Evolutionary conservation across 148 eudicot genomes (phyloP).

Genomic region (Camellia japonica): DNA sequence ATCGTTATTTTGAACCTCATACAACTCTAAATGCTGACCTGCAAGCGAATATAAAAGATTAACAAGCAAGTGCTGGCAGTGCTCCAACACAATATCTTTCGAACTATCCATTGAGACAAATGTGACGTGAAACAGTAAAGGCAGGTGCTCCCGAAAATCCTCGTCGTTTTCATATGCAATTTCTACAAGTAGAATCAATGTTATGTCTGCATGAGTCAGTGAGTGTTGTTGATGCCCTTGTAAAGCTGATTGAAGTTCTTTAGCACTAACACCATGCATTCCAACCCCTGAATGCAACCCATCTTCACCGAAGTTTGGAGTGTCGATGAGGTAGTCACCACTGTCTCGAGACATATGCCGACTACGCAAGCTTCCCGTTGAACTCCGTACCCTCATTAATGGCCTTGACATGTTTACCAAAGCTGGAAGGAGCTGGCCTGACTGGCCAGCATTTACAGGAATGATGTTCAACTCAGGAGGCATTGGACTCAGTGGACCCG

Average conservation of each 20-base stretch:
- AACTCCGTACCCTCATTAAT: constrained; percentile 90
- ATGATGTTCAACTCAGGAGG: constrained; percentile 84
- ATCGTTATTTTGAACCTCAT: constrained; percentile 87
- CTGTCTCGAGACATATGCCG: constrained; percentile 98
- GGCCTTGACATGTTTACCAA: constrained; percentile 98
- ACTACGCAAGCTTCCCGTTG: constrained; percentile 92
- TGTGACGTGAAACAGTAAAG: constrained; percentile 90
- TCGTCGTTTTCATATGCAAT: constrained; percentile 98
- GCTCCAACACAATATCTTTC: constrained; percentile 96
- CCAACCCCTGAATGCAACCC: constrained; percentile 62
- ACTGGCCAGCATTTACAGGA: constrained; percentile 82
- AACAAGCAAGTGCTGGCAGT: constrained; percentile 94
- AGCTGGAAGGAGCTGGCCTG: constrained; percentile 93
- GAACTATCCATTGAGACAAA: constrained; percentile 99
- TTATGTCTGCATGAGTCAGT: constrained; percentile 94
- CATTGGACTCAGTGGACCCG: constrained; percentile 93
- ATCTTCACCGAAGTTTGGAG: constrained; percentile 94
- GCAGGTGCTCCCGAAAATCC: constrained; percentile 93
- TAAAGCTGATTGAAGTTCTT: constrained; percentile 95
- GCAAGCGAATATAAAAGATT: constrained; percentile 91
- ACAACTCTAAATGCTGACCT: constrained; percentile 93
- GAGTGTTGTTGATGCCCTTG: constrained; percentile 99
- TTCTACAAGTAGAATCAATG: constrained; percentile 90
- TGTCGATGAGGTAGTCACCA: constrained; percentile 94
- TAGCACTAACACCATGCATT: constrained; percentile 74